Base-by-base conservation (phyloP, 2,329 filamentous ascomycete genomes). In the Fusarium sp. region DNA sequence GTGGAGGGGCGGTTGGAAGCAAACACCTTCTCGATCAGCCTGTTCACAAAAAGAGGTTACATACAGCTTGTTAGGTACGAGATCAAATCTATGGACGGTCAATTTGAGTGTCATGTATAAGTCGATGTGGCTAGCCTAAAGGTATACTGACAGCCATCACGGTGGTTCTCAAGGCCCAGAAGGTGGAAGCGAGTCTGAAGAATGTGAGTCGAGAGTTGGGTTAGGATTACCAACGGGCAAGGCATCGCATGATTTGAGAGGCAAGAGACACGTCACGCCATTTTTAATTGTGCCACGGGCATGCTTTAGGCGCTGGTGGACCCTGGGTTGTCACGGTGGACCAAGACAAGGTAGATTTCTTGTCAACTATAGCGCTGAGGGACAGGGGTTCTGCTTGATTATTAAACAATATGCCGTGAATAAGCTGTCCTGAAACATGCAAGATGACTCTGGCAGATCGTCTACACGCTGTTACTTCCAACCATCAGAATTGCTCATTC, bases 391-490 rank as follows among this genome's bases (percentile, higher is more conserved):
- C 2, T 29, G 17, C 17, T 51, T 31, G 14, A n/a, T 3, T 27
- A 31, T n/a, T 8, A 10, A 12, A 5, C 46, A n/a, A 31, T n/a
- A 14, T 11, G 17, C 7, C 17, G 11, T 2, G 11, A 1, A 53
- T n/a, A 20, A 31, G 11, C 14, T 11, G 2, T 6, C 17, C 0
- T n/a, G 17, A 1, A 2, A 20, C 46, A 4, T 67, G 77, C 64
- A 64, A 74, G 10, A 78, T 78, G 2, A 79, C 77, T 2, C 24
- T 81, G 2, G 79, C 79, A 12, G 76, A 70, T 6, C 53, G 78
- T 4, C 22, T 79, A 2, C 70, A 80, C 38, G 73, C 65, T 4
- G 66, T 80, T 5, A 35, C 49, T 2, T 46, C 22, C 14, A 8
- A 40, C 77, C 6, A 31, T 73, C 1, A 75, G 71, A 1, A 55